Evolutionary conservation across 441 rosid species (phyloP).

Genomic region (Adansonia gregorii): DNA sequence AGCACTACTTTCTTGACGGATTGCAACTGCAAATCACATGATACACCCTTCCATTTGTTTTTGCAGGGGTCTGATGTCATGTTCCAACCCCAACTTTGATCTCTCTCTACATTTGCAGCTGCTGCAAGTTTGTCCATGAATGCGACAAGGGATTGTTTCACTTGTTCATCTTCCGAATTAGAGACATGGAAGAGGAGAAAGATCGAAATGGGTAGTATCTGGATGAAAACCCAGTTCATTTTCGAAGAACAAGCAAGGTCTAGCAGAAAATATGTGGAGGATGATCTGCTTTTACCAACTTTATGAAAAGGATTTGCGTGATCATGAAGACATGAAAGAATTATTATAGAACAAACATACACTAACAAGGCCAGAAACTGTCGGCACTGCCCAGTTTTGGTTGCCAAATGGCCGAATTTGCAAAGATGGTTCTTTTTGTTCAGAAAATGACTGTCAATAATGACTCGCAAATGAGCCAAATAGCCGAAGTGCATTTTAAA

Average conservation of each 20-base stretch:
- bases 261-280: neutral
- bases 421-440: slow-evolving; percentile 23
- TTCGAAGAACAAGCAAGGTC: neutral
- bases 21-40: slow-evolving; percentile 31
- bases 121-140: slow-evolving; percentile 59
- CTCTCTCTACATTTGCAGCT: slow-evolving; percentile 29
- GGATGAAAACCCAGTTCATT: slow-evolving; percentile 37
- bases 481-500: neutral
- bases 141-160: slow-evolving; percentile 42
- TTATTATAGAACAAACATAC: slow-evolving; percentile 25
- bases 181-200: slow-evolving; percentile 35
- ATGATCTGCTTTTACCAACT: neutral
- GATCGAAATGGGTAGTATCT: slow-evolving; percentile 40
- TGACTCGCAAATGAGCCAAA: neutral
- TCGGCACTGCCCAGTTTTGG: slow-evolving; percentile 9
- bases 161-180: slow-evolving; percentile 43
- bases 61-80: slow-evolving; percentile 55
- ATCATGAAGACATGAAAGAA: neutral
- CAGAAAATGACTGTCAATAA: neutral
- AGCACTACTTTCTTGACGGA: slow-evolving; percentile 51
- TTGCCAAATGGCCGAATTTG: slow-evolving; percentile 47
- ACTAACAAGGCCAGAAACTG: slow-evolving; percentile 23
- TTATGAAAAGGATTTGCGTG: neutral
- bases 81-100: slow-evolving; percentile 55
- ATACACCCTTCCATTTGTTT: slow-evolving; percentile 51